Evolutionary conservation across 78 protist genomes (phyloP), one percentile per base, ranked within the genome.

Genomic region (Isochrysis galbana): DNA sequence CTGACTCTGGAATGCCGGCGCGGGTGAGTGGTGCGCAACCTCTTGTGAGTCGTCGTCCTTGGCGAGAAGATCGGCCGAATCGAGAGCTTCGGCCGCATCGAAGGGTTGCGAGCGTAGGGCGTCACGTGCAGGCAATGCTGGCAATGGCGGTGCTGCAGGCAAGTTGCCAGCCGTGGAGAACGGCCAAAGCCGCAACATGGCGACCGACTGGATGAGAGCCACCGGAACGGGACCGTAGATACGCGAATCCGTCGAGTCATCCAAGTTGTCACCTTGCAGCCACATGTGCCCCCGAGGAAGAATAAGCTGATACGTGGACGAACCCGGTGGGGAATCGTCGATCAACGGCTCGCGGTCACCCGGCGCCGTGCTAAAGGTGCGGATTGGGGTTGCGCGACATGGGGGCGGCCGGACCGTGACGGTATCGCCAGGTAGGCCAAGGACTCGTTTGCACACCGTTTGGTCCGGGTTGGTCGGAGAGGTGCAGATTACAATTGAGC

Each of bases 201-300:
- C 87, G 51, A 39, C 22, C 21, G 39, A 1, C 25, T 42, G 87
- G 38, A 78, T 19, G 34, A 78, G 87, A 45, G 87, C 87, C 38
- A 78, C 38, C 46, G 87, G 87, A 5, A 96, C 92, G 29, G 96
- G 92, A 32, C 97, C 97, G 92, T 95, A 95, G 39, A 14, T 1
- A 54, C 96, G 74, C 41, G 96, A 95, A 78, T 96, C 97, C 5
- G 83, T 89, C 47, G 97, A 96, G 87, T 95, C 87, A 32, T 36
- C 21, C 45, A 78, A 86, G 61, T 96, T 96, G 92, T 96, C 97
- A 38, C 97, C 97, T 69, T 95, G 94, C 41, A 96, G 87, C 97
- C 96, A 96, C 69, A 82, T 70, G 87, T 93, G 96, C 34, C 96
- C 97, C 38, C 46, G 70, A 38, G 96, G 96, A 5, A 96, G 91